A percentile compares a stretch with the other conserved stretches of the same genome.
phyloP scores from a whole-genome alignment of 345 rosid species.

The Heritiera littoralis region DNA sequence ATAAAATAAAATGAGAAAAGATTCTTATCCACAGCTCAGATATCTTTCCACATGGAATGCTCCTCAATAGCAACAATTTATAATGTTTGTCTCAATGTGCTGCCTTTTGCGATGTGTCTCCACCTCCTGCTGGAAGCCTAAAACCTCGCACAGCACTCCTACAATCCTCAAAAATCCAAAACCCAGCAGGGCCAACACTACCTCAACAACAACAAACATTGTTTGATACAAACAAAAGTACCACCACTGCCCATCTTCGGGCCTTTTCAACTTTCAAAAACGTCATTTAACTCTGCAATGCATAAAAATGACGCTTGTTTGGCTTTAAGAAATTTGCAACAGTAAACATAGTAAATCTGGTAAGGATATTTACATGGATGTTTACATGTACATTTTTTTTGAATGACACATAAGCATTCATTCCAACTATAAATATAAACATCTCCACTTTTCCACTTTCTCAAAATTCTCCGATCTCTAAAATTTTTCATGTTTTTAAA shows the following conservation, averaged over 20 bases:
- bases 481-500: too few relatives aligned
- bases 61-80: not conserved
- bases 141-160: not conserved
- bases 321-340: constrained; percentile 52
- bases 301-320: constrained; percentile 47
- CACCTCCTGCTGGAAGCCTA: constrained; percentile 8
- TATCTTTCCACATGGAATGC: not conserved
- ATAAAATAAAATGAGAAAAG: not conserved
- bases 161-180: not conserved
- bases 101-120: constrained; percentile 7
- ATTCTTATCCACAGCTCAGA: too few relatives aligned
- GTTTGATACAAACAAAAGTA: too few relatives aligned
- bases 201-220: not conserved
- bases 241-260: not conserved
- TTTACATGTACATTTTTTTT: too few relatives aligned
- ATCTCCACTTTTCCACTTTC: too few relatives aligned
- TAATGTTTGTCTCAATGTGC: not conserved
- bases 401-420: too few relatives aligned
- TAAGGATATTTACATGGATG: too few relatives aligned
- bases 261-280: not conserved
- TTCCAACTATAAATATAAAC: too few relatives aligned
- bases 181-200: not conserved
- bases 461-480: too few relatives aligned
- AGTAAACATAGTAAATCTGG: too few relatives aligned
- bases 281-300: not conserved